phyloP scores from a whole-genome alignment of 1,284 basidiomycete genomes.

The Boletus semigastroideus region DNA sequence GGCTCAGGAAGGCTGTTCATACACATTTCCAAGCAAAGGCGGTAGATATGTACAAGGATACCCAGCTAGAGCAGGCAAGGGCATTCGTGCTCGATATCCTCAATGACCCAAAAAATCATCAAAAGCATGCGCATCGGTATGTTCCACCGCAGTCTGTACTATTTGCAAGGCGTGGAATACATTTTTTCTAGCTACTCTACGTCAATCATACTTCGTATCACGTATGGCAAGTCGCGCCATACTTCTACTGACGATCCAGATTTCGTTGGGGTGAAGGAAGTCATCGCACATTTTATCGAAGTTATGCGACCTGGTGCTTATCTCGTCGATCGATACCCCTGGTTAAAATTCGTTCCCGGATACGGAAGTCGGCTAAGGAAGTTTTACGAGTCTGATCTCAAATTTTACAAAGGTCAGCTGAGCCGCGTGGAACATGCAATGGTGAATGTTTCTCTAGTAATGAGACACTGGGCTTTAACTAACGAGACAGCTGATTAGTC shows the following conservation, averaged over 20 bases:
- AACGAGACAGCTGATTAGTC: conserved; percentile 13
- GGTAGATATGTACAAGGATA: conserved; percentile 34
- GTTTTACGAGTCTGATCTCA: conserved; percentile 56
- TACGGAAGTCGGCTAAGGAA: conserved; percentile 23
- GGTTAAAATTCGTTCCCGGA: conserved; percentile 43
- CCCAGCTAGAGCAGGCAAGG: conserved; percentile 38
- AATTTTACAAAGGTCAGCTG: conserved; percentile 51
- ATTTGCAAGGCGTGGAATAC: neutral
- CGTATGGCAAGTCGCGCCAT: conserved; percentile 57
- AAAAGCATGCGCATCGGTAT: conserved; percentile 33
- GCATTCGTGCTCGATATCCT: conserved; percentile 41
- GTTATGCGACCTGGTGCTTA: conserved; percentile 56
- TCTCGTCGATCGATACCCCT: conserved; percentile 58
- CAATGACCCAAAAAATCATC: conserved; percentile 34
- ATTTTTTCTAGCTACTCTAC: conserved; percentile 51
- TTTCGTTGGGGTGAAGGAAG: conserved; percentile 50
- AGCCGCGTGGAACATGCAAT: conserved; percentile 44
- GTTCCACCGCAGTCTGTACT: neutral
- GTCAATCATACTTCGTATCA: conserved; percentile 60
- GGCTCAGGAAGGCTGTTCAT: conserved; percentile 37
- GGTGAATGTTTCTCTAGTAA: conserved; percentile 29
- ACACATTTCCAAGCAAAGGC: conserved; percentile 39
- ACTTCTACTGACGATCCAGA: conserved; percentile 57
- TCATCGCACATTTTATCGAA: conserved; percentile 48
- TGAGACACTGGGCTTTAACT: conserved; percentile 6